Evolutionary conservation across 2,329 filamentous ascomycete genomes (phyloP).

Genomic region (Parastagonospora nodorum): DNA sequence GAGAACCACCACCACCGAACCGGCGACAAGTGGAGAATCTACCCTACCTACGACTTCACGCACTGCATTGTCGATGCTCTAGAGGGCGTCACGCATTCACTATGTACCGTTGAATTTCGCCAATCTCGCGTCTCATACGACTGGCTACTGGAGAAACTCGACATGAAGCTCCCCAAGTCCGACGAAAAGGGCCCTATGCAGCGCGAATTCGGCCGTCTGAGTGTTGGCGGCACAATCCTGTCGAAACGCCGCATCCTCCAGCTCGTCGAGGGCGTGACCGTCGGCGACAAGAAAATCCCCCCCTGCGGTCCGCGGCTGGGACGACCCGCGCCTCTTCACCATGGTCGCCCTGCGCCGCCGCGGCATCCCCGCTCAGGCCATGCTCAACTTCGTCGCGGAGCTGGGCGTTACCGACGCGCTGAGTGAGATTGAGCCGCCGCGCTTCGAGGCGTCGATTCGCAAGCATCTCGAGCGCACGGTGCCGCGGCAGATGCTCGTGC

Average conservation of each 20-base stretch:
- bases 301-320: slow-evolving; percentile 80
- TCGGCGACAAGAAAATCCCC: slow-evolving; percentile 50
- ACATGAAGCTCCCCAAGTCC: slow-evolving; percentile 71
- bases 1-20: slow-evolving; percentile 78
- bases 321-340: slow-evolving; percentile 89
- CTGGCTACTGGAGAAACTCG: slow-evolving; percentile 81
- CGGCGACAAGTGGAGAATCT: slow-evolving; percentile 85
- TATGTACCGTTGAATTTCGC: slow-evolving; percentile 93
- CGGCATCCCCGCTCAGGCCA: slow-evolving; percentile 84
- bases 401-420: slow-evolving; percentile 85
- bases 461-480: slow-evolving; percentile 87
- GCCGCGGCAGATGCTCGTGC: slow-evolving; percentile 84
- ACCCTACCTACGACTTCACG: slow-evolving; percentile 92
- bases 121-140: slow-evolving; percentile 86
- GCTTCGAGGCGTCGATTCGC: slow-evolving; percentile 85
- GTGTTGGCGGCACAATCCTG: slow-evolving; percentile 81
- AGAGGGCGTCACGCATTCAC: slow-evolving; percentile 86
- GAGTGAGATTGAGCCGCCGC: slow-evolving; percentile 76
- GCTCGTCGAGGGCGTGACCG: slow-evolving; percentile 69
- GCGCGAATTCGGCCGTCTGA: slow-evolving; percentile 78
- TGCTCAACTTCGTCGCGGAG: slow-evolving; percentile 88
- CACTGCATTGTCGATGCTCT: slow-evolving; percentile 92
- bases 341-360: slow-evolving; percentile 81
- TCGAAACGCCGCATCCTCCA: slow-evolving; percentile 84
- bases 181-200: slow-evolving; percentile 75